phyloP scores from a whole-genome alignment of 495 filamentous ascomycete species.

The Antarctomyces pellizariae region DNA sequence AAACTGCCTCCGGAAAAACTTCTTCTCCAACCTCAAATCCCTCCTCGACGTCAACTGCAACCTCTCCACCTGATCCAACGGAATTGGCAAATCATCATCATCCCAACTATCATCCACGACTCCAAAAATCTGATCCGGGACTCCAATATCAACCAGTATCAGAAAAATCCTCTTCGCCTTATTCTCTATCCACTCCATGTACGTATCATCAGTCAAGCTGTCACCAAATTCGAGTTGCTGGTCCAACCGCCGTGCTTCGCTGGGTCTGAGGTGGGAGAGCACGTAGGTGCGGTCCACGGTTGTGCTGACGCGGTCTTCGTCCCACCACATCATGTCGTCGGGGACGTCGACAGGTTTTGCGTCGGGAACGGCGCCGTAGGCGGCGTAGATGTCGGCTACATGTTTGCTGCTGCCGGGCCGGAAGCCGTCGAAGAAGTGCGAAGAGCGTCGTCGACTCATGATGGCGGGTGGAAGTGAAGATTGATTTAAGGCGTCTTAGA shows the following conservation, averaged over 20 bases:
- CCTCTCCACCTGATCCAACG: constrained; percentile 42
- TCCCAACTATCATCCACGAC: constrained; percentile 72
- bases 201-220: constrained; percentile 70
- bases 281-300: constrained; percentile 52
- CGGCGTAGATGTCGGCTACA: neutral
- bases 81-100: constrained; percentile 68
- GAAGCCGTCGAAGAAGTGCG: too few species aligned
- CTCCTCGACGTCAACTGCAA: constrained; percentile 36
- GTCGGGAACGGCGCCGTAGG: neutral
- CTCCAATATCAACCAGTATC: constrained; percentile 53
- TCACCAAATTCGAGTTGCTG: constrained; percentile 60
- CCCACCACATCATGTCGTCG: constrained; percentile 63
- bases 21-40: constrained; percentile 39
- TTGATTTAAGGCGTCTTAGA: too few species aligned
- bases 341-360: too few species aligned
- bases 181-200: constrained; percentile 76
- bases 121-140: constrained; percentile 67
- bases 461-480: too few species aligned
- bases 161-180: constrained; percentile 63
- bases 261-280: constrained; percentile 36
- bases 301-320: constrained; percentile 47
- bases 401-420: neutral
- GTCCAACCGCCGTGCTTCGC: constrained; percentile 41
- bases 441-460: too few species aligned
- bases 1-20: constrained; percentile 66